Percentiles rank a stretch among this genome's conserved stretches.
phyloP scores from a whole-genome alignment of 805 yeast genomes.

The Kluyveromyces wickerhamii region DNA sequence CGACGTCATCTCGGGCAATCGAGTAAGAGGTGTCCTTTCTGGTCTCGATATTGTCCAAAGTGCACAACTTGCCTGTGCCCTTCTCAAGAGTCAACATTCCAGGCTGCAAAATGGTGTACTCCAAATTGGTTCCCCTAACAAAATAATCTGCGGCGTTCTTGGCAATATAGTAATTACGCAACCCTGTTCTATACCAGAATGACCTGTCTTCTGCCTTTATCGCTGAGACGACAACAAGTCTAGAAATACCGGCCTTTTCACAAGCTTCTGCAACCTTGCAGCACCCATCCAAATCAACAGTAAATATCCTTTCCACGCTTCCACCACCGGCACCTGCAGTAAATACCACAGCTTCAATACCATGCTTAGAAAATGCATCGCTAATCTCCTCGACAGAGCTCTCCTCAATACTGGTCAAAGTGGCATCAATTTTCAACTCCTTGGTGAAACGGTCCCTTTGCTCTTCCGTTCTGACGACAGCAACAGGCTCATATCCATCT shows the following conservation, averaged over 20 bases:
- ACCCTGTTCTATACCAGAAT: constrained; percentile 33
- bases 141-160: constrained; percentile 53
- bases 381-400: constrained; percentile 31
- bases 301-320: constrained; percentile 36
- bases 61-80: constrained; percentile 37
- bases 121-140: constrained; percentile 34
- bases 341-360: constrained; percentile 50
- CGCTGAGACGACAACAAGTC: constrained; percentile 51
- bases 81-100: constrained; percentile 35
- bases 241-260: constrained; percentile 33
- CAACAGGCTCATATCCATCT: constrained; percentile 32
- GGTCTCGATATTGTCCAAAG: constrained; percentile 12
- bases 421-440: constrained; percentile 32
- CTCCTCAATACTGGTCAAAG: constrained; percentile 34
- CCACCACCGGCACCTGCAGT: constrained; percentile 59
- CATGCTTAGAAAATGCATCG: constrained; percentile 29
- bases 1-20: constrained; percentile 49
- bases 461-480: constrained; percentile 38
- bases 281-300: constrained; percentile 57
- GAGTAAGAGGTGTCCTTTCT: constrained; percentile 19
- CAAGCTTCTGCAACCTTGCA: constrained; percentile 51
- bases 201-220: constrained; percentile 44
- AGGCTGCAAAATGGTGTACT: constrained; percentile 53
- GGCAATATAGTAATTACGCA: constrained; percentile 47
- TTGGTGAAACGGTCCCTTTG: constrained; percentile 36